Base-by-base conservation (phyloP, 2,329 filamentous ascomycete genomes). In the Davidsoniella australis region DNA sequence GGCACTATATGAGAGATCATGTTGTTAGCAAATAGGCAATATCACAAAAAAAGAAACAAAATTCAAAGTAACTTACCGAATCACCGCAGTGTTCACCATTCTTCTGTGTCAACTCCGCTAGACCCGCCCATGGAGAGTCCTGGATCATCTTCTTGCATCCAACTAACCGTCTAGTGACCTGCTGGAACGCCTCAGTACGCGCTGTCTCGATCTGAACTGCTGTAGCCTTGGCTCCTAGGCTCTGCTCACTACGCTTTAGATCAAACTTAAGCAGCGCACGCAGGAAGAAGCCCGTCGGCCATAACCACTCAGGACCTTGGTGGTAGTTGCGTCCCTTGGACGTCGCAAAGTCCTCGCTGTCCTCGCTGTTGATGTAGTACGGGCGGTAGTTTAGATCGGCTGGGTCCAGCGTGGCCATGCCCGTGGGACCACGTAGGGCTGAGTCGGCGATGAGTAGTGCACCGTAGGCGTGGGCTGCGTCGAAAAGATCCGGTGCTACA, bases 311-410 rank as follows among this genome's bases (percentile, higher is more conserved):
- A 0, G 91, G 93, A 4, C 91, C 91, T 63, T 96, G 89, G 64
- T 98, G 91, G 66, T 98, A 98, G 65, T 96, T 98, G 50, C 91
- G 75, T 45, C 91, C 91, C 65, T 96, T 96, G 57, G 83, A 79
- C 0, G 89, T 96, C 9, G 85, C 76, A 60, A 95, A 96, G 63
- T 96, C 85, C 10, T 76, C 78, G 53, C 82, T 89, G 64, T 98
- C 91, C 59, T 96, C 89, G 56, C 82, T 84, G 67, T 98, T 98
- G 69, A 82, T 79, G 68, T 98, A 98, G 68, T 91, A 85, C 0
- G 88, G 88, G 2, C 85, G 78, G 66, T 98, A 98, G 66, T 98
- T 94, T 49, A 87, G 70, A 61, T 98, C 93, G 2, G 73, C 75
- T 0, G 91, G 91, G 59, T 98, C 91, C 17, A 98, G 77, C 3